These are phyloP conservation scores for Leccinum truebloodii DNA, from an alignment of 768 basidiomycete genomes.

Conservation along the genomic window DNA sequence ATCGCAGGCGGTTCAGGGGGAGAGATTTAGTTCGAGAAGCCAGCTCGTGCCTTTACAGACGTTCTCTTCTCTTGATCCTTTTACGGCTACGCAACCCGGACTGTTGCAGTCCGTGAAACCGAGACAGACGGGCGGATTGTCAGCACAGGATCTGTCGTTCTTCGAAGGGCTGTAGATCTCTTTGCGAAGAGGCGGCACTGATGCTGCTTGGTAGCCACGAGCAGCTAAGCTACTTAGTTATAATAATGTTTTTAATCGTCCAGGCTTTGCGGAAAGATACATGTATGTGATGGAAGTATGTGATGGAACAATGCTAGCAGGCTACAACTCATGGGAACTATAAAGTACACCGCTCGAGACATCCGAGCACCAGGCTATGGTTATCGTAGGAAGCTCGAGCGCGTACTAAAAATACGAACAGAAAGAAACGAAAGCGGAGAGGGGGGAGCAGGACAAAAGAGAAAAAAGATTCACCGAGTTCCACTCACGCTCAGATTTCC, in stretches of 20 bases:
- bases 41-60: slow-evolving; percentile 16
- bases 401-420: background rate
- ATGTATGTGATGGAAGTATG: background rate
- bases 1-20: slow-evolving; percentile 2
- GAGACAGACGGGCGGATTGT: slow-evolving; percentile 54
- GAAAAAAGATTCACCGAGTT: background rate
- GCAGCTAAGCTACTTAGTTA: background rate
- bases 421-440: background rate
- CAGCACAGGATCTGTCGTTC: slow-evolving; percentile 84
- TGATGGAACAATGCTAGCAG: background rate
- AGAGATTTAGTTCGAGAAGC: slow-evolving; percentile 3
- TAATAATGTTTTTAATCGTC: background rate
- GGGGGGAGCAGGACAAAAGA: no score
- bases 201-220: background rate
- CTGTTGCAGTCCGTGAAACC: slow-evolving; percentile 19
- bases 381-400: slow-evolving; percentile 5
- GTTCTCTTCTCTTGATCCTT: slow-evolving; percentile 4
- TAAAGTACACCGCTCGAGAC: background rate
- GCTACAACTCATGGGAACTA: background rate
- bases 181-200: background rate
- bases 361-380: background rate
- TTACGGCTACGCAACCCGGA: slow-evolving; percentile 11
- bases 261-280: background rate
- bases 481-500: background rate
- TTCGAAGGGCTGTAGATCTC: slow-evolving; percentile 68